Percentiles rank a stretch among this genome's conserved stretches.
Evolutionary conservation across 2,329 filamentous ascomycete genomes (phyloP).

Genomic region (Xylaria sp.): DNA sequence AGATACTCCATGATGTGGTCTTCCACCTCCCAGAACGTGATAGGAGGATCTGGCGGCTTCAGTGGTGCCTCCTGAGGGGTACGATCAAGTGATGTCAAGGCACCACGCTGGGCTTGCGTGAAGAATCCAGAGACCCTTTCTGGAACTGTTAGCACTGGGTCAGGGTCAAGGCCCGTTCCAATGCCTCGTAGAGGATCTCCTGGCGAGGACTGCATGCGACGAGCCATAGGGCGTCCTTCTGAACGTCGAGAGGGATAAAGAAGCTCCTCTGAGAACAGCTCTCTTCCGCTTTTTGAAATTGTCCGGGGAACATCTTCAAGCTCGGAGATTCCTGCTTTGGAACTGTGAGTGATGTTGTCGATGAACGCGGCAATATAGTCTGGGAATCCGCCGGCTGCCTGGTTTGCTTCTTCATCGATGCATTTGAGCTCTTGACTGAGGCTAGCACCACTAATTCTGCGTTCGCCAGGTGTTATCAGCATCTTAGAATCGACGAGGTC

Average conservation of each 20-base stretch:
- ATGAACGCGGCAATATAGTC: constrained; percentile 27
- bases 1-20: constrained; percentile 9
- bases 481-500: constrained; percentile 45
- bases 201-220: neutral
- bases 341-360: constrained; percentile 7
- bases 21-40: constrained; percentile 32
- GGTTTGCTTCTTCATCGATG: constrained; percentile 11
- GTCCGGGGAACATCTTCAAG: constrained; percentile 25
- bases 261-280: constrained; percentile 25
- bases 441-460: constrained; percentile 10
- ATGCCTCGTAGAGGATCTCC: constrained; percentile 23
- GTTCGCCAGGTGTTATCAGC: constrained; percentile 33
- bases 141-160: neutral
- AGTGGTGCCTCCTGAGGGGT: neutral
- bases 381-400: constrained; percentile 4
- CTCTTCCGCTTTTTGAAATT: constrained; percentile 24
- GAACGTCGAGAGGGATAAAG: constrained; percentile 30
- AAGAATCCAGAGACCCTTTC: constrained; percentile 26
- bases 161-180: constrained; percentile 12
- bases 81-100: constrained; percentile 8
- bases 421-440: constrained; percentile 14
- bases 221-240: constrained; percentile 26
- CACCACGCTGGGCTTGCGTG: constrained; percentile 5
- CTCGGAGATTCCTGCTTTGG: constrained; percentile 6
- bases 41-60: constrained; percentile 22